Evolutionary conservation across 164 flowering plant genomes (phyloP).

Genomic region (Taxillus chinensis): DNA sequence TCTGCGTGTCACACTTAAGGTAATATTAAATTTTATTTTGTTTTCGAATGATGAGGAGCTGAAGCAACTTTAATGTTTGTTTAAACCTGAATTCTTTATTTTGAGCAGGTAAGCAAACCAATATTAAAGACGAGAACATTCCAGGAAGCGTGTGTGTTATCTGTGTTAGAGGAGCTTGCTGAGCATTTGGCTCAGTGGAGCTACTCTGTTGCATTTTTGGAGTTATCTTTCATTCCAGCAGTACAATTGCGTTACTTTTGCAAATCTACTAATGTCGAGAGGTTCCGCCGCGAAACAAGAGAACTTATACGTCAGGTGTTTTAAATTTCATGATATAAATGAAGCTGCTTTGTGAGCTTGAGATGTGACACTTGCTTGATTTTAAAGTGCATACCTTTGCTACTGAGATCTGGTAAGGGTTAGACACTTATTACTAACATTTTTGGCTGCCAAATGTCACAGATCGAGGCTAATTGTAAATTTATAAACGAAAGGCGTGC

Average conservation of each 20-base stretch:
- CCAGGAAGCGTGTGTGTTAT: slow-evolving; percentile 87
- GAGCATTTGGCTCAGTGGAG: slow-evolving; percentile 97
- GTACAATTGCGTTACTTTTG: slow-evolving; percentile 65
- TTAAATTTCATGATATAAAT: neutral
- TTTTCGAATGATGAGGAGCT: neutral
- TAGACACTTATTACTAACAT: neutral
- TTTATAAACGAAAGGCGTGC: slow-evolving; percentile 55
- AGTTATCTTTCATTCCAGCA: slow-evolving; percentile 70
- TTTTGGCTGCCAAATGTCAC: slow-evolving; percentile 9
- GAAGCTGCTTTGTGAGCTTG: neutral
- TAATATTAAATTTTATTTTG: slow-evolving; percentile 11
- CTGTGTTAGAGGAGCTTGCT: slow-evolving; percentile 76
- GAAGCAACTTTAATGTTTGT: neutral
- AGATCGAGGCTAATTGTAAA: slow-evolving; percentile 71
- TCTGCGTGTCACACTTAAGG: slow-evolving; percentile 59
- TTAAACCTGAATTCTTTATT: neutral
- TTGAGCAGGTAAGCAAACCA: slow-evolving; percentile 59
- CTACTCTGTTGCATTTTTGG: slow-evolving; percentile 82
- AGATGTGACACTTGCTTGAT: neutral
- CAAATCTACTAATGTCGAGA: slow-evolving; percentile 73
- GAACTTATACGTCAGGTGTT: slow-evolving; percentile 73
- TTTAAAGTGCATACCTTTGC: no score
- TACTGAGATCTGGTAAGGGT: neutral
- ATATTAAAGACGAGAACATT: slow-evolving; percentile 67
- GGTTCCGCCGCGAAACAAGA: slow-evolving; percentile 72